These are phyloP conservation scores for Arabidopsis lyrata DNA, from an alignment of 441 rosid species.

Conservation along the genomic window DNA sequence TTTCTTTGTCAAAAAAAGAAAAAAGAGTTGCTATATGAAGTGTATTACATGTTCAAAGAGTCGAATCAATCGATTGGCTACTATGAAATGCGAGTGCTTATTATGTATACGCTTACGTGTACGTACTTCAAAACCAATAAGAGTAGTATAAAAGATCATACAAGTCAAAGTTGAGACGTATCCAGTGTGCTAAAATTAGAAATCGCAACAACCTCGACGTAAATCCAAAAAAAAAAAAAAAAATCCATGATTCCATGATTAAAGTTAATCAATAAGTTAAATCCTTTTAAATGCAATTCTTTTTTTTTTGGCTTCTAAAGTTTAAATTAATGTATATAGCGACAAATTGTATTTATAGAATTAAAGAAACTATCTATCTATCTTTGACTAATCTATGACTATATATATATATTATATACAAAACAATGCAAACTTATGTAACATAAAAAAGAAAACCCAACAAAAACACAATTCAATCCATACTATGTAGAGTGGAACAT, in stretches of 20 bases:
- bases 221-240: no score
- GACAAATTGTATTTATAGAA: not conserved
- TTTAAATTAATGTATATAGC: not conserved
- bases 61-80: conserved; percentile 21
- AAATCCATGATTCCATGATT: conserved; percentile 2
- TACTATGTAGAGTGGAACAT: not conserved
- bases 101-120: conserved; percentile 22
- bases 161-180: conserved; percentile 32
- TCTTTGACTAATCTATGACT: no score
- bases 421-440: not conserved
- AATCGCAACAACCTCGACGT: conserved; percentile 26
- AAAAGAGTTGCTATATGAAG: conserved; percentile 9
- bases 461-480: not conserved
- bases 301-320: not conserved
- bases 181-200: conserved; percentile 13
- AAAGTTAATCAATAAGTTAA: not conserved
- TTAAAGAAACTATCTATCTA: not conserved
- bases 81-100: conserved; percentile 16
- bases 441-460: not conserved
- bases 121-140: conserved; percentile 26
- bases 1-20: no score
- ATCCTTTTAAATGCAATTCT: not conserved
- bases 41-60: conserved; percentile 6
- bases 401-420: no score
- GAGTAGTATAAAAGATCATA: conserved; percentile 24